Conservation (phyloP, 306 rosid species). For the Dryas alaskensis region DNA sequence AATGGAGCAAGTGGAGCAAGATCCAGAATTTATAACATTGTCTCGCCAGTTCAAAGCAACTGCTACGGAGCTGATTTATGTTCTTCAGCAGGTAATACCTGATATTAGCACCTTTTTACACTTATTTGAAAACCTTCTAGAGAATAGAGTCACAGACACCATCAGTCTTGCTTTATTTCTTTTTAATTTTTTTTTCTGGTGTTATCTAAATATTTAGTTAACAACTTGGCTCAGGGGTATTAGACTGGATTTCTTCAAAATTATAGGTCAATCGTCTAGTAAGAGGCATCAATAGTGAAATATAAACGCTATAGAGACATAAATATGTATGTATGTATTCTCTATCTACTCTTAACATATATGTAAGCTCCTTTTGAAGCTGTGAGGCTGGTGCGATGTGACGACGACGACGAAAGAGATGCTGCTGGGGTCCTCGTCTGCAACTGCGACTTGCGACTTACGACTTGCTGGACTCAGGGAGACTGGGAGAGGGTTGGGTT, state of each 20-base stretch:
- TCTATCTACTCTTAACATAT: background rate
- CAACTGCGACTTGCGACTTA: no score
- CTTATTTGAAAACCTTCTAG: constrained; percentile 11
- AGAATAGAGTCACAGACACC: background rate
- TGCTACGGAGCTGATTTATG: constrained; percentile 86
- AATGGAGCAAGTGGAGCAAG: constrained; percentile 95
- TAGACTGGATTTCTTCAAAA: background rate
- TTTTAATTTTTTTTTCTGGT: background rate
- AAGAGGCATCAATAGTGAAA: background rate
- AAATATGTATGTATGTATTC: background rate
- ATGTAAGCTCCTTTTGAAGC: background rate
- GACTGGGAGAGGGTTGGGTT: no score
- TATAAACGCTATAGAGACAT: background rate
- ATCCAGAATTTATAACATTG: constrained; percentile 71
- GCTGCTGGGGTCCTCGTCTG: no score
- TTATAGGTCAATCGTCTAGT: background rate
- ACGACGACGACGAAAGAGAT: no score
- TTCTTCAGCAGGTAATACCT: constrained; percentile 85
- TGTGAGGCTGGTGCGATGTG: background rate
- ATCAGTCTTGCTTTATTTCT: background rate
- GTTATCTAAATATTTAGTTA: background rate
- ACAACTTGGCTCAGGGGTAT: background rate
- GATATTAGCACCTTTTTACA: constrained; percentile 1
- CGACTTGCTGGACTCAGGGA: no score
- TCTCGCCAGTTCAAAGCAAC: constrained; percentile 95